These are phyloP conservation scores for Eucalyptus dawsonii DNA, from an alignment of 345 rosid species.

Conservation along the genomic window DNA sequence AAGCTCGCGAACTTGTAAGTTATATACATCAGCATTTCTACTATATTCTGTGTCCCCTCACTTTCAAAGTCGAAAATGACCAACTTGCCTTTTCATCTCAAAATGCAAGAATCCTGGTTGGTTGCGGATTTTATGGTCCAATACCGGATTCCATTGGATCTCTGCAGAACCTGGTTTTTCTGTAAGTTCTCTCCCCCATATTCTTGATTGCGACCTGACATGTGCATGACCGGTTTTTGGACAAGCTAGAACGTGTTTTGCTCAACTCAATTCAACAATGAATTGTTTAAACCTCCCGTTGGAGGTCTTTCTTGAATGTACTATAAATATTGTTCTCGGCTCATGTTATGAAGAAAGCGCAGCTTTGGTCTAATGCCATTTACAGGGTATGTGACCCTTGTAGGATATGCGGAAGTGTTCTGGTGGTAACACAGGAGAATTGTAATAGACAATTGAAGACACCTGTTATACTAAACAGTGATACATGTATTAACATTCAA, in stretches of 20 bases:
- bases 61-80: background rate
- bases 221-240: background rate
- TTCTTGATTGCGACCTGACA: background rate
- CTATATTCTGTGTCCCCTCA: background rate
- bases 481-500: no score
- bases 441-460: no score
- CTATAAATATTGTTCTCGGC: no score
- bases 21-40: background rate
- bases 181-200: slow-evolving; percentile 32
- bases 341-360: no score
- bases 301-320: no score
- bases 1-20: slow-evolving; percentile 63
- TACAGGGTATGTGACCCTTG: no score
- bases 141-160: slow-evolving; percentile 66
- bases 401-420: no score
- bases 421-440: no score
- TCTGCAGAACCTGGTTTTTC: slow-evolving; percentile 20
- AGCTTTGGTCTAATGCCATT: no score
- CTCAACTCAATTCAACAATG: background rate
- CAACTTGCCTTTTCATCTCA: background rate
- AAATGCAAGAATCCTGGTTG: slow-evolving; percentile 49
- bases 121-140: slow-evolving; percentile 61
- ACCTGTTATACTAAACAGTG: no score
- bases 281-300: no score
- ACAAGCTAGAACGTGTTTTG: background rate